Evolutionary conservation across 768 basidiomycete genomes (phyloP), one percentile per base, ranked within the genome.

Genomic region (Mycena kentingensis): DNA sequence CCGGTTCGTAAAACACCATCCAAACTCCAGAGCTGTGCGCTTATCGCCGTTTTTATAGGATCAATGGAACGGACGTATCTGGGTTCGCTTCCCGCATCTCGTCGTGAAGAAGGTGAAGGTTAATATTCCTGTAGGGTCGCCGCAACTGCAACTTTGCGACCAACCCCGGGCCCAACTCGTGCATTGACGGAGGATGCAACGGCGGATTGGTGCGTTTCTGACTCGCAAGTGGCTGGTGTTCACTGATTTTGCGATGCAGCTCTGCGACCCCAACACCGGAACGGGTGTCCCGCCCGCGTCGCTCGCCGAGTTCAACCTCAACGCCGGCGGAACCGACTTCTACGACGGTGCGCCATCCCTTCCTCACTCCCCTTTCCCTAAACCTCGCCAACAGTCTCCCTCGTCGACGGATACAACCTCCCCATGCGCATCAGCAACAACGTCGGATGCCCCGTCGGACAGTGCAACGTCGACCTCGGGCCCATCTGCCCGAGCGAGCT

Each of bases 301-400:
- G 4, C 70, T 88, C 31, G 87, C 87, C 1, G 85, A 88, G 59
- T 88, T 79, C 70, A 87, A 83, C n/a, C 67, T 88, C 8, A 58
- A 71, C 57, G 74, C 63, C 36, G 74, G 70, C 12, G 74, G 70
- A 41, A 22, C 35, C 1, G 87, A 88, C 55, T 83, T 71, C 54
- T 88, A 85, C 47, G 85, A 87, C 64, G 79, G 84, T 84, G 46
- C 13, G 70, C 58, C 16, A 22, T 15, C 37, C 16, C 37, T 7
- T 28, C 41, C 10, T 49, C 18, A 22, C 26, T 13, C 12, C 31
- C 29, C 5, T n/a, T 19, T 19, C n/a, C 8, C 2, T 25, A 28
- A 32, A 16, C 0, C 28, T 7, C 21, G 13, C 19, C 13, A 39
- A 21, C 49, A 84, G 84, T 85, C 29, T 84, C 83, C 24, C 70